Base-by-base conservation (phyloP, 805 yeast species). In the Metahyphopichia silvanorum region DNA sequence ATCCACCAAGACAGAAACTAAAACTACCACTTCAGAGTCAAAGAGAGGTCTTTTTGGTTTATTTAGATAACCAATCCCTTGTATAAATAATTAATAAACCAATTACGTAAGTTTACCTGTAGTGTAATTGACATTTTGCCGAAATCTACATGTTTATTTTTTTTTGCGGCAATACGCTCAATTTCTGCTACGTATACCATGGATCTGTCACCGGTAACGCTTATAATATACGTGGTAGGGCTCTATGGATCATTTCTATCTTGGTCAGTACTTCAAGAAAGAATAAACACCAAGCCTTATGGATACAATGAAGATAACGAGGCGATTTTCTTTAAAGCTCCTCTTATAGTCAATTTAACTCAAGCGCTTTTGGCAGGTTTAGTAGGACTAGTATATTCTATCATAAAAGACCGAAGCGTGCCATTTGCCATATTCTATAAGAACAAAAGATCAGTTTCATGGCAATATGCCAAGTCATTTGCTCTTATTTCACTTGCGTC, bases 221-320 rank as follows among this genome's bases (percentile, higher is more conserved):
- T 66, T 4, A 41, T 53, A 1, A 33, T 55, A 13, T 64, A 66
- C 38, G 65, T 66, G 5, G 33, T 49, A 8, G 97, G 97, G 0
- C 85, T 93, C 22, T 93, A 93, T 51, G 77, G 76, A 2, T 82
- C 96, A 30, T 93, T 93, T 48, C 62, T 93, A 17, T 72, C 91
- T 2, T 93, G 98, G 98, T 88, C 95, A 0, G 73, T 86, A 22
- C 74, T 93, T 9, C 98, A 93, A 52, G 98, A 93, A 56, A 79
- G 91, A 29, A 77, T 93, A 42, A 74, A 88, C 10, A 77, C 88
- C 2, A 80, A 79, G 28, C 75, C 84, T 9, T 87, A 88, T 58
- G 86, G 85, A 2, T 29, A 34, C 12, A 46, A 62, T 6, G 72
- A 74, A 19, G 50, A 57, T 11, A 44, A 42, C 12, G 54, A 40